Evolutionary conservation across 768 basidiomycete species (phyloP), one percentile per base, ranked within the genome.

Genomic region (Ramaria sp.): DNA sequence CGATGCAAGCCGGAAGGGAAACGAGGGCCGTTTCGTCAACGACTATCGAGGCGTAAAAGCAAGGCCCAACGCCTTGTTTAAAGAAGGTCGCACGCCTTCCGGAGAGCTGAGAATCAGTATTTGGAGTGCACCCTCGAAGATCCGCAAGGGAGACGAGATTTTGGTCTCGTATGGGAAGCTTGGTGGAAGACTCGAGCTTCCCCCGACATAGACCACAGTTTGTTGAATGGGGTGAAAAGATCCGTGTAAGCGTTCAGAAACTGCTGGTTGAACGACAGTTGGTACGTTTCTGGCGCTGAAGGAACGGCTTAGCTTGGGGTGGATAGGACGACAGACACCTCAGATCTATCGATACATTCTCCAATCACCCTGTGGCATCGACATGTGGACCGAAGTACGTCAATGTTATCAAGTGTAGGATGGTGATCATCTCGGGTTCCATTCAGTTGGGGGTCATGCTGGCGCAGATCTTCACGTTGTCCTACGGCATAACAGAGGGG

Each of bases 11-110:
- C 60, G 42, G 2, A 78, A 78, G 72, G 93, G 93, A 27, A 96
- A 94, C 67, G 88, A 92, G 66, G 85, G 84, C 1, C 73, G 93
- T 62, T 93, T 95, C 64, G 74, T 90, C 56, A 96, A 96, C 61
- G 93, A 95, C 70, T 97, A 85, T 67, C 77, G 93, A 53, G 88
- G 90, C 2, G 72, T 92, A n/a, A 70, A 64, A 48, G 65, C 66
- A 22, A 82, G 72, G 63, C 81, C 88, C 3, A 92, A 92, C 60
- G 85, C 81, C 0, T 60, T 77, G 27, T 91, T 91, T 61, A 69
- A 73, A 48, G 87, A 89, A 39, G 67, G 69, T 36, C 70, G 78
- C 56, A 73, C 72, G 9, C 59, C 56, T 18, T 61, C 59, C 32
- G 89, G 85, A 16, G 86, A 85, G 65, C 66, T 86, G 58, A 71